Conservation (phyloP, 176 grass and related monocot genomes). For the Cocos nucifera region DNA sequence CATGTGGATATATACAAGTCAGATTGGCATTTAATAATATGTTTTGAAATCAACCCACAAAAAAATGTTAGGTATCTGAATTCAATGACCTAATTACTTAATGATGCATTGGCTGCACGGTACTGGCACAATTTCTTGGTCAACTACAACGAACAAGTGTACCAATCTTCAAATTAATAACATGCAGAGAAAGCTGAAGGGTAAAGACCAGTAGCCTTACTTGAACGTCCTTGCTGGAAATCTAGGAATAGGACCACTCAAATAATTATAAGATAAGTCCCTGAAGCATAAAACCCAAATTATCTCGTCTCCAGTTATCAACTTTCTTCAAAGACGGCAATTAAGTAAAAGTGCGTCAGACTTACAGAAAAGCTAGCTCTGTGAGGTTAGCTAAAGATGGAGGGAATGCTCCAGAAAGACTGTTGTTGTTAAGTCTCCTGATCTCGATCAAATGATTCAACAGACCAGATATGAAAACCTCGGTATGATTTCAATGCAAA, state of each 20-base stretch:
- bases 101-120: too few relatives aligned
- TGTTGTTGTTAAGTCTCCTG: slow-evolving; percentile 94
- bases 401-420: slow-evolving; percentile 69
- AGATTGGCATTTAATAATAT: too few relatives aligned
- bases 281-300: slow-evolving; percentile 30
- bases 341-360: neutral
- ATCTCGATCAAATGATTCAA: slow-evolving; percentile 6
- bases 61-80: too few relatives aligned
- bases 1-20: too few relatives aligned
- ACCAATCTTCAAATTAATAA: too few relatives aligned
- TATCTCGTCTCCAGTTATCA: neutral
- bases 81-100: too few relatives aligned
- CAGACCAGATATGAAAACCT: too few relatives aligned
- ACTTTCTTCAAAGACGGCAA: neutral
- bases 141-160: too few relatives aligned
- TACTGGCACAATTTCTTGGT: too few relatives aligned
- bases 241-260: slow-evolving; percentile 30
- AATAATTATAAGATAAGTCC: slow-evolving; percentile 91
- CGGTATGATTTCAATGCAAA: too few relatives aligned
- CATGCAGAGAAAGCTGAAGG: too few relatives aligned
- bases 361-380: slow-evolving; percentile 81
- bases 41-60: too few relatives aligned
- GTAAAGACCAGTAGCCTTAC: neutral
- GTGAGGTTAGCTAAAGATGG: slow-evolving; percentile 44
- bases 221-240: slow-evolving; percentile 12